phyloP scores from a whole-genome alignment of 805 yeast species.

The Schwanniomyces occidentalis region DNA sequence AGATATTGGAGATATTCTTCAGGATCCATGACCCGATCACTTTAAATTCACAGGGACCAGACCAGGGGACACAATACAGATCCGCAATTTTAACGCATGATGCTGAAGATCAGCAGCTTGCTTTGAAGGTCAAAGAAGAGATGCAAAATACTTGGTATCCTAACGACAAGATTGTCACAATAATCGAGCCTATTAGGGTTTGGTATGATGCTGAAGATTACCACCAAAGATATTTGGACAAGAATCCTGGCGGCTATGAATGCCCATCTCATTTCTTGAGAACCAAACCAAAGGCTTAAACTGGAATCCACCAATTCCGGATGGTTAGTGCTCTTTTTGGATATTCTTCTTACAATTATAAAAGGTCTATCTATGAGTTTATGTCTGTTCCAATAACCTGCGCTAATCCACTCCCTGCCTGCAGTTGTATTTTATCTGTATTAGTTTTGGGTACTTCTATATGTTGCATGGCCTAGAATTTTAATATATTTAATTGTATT shows the following conservation, averaged over 20 bases:
- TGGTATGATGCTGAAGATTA: constrained; percentile 96
- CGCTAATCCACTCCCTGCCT: too few species aligned
- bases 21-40: constrained; percentile 95
- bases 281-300: constrained; percentile 49
- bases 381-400: too few species aligned
- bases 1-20: constrained; percentile 80
- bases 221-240: constrained; percentile 79
- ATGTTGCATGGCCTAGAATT: too few species aligned
- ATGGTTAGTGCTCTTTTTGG: too few species aligned
- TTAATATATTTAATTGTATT: too few species aligned
- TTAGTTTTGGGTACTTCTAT: too few species aligned
- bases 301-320: too few species aligned
- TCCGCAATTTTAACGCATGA: constrained; percentile 73
- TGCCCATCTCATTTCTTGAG: constrained; percentile 89
- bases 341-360: too few species aligned
- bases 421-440: too few species aligned
- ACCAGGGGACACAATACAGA: constrained; percentile 86
- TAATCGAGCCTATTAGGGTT: constrained; percentile 60
- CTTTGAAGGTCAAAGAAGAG: constrained; percentile 46
- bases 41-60: constrained; percentile 80
- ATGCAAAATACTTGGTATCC: constrained; percentile 77
- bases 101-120: constrained; percentile 48
- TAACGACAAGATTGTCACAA: constrained; percentile 66
- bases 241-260: constrained; percentile 83
- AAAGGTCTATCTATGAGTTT: too few species aligned